Percentiles rank a stretch among this genome's conserved stretches.
These are phyloP conservation scores for Coprinopsis strossmayeri DNA, from an alignment of 768 basidiomycete species.

Conservation along the genomic window DNA sequence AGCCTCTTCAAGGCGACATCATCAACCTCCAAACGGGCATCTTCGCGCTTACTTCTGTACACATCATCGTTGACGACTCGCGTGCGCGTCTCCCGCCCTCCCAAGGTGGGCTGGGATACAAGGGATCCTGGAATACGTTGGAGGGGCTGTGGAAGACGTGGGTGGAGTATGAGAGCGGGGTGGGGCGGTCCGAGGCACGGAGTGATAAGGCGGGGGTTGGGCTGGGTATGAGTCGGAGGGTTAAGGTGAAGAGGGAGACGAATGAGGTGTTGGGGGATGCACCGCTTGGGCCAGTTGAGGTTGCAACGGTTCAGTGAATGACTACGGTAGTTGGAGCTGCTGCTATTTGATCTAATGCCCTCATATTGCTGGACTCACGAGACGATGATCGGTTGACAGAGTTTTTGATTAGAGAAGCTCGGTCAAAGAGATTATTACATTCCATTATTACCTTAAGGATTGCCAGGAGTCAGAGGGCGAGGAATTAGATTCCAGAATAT, in stretches of 20 bases:
- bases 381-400: no score
- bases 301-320: no score
- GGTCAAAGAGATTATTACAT: no score
- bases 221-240: neutral
- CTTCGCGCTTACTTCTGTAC: constrained; percentile 45
- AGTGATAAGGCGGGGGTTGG: constrained; percentile 9
- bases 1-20: constrained; percentile 40
- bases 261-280: no score
- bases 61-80: constrained; percentile 62
- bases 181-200: constrained; percentile 13
- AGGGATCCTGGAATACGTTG: constrained; percentile 50
- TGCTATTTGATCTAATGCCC: no score
- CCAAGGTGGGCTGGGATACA: constrained; percentile 60
- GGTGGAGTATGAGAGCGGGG: constrained; percentile 37
- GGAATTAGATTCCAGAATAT: no score
- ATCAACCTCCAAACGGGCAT: constrained; percentile 55
- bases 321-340: no score
- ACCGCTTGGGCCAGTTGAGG: no score
- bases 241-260: neutral
- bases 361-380: no score
- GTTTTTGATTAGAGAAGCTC: no score
- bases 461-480: no score
- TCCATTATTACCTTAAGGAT: no score
- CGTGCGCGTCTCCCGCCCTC: constrained; percentile 47
- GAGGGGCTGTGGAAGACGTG: constrained; percentile 53